Conservation (phyloP, 2,329 filamentous ascomycete species). For the Ophiobolus disseminans region DNA sequence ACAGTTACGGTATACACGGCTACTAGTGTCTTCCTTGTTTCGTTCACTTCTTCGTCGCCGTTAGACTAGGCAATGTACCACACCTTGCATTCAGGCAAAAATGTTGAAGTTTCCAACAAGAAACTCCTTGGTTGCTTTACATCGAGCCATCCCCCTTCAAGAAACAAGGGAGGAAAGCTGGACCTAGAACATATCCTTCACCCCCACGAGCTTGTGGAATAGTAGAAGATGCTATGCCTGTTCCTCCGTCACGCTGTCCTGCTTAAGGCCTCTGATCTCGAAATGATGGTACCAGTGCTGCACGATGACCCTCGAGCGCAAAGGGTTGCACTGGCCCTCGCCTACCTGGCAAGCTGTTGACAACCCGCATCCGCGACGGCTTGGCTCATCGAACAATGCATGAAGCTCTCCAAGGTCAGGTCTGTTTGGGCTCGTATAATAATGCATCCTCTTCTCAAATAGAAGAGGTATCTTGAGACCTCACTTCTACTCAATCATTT, state of each 20-base stretch:
- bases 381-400: conserved; percentile 4
- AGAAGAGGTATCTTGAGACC: no score
- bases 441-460: no score
- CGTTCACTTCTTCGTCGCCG: conserved; percentile 23
- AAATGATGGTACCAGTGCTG: neutral
- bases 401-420: no score
- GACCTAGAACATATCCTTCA: neutral
- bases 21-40: conserved; percentile 17
- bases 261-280: neutral
- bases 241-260: neutral
- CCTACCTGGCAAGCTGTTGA: neutral
- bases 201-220: conserved; percentile 6
- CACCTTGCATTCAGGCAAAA: conserved; percentile 25
- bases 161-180: conserved; percentile 14
- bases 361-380: conserved; percentile 13
- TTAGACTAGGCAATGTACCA: conserved; percentile 25
- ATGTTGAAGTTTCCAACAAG: conserved; percentile 14
- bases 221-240: no score
- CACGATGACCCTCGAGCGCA: conserved; percentile 5
- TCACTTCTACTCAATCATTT: no score
- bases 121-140: conserved; percentile 14
- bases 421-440: no score
- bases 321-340: conserved; percentile 6
- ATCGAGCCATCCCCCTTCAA: conserved; percentile 14
- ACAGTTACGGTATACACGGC: conserved; percentile 32